These are phyloP conservation scores for Solanum commersonii DNA, from an alignment of 257 asterid genomes.

Conservation along the genomic window DNA sequence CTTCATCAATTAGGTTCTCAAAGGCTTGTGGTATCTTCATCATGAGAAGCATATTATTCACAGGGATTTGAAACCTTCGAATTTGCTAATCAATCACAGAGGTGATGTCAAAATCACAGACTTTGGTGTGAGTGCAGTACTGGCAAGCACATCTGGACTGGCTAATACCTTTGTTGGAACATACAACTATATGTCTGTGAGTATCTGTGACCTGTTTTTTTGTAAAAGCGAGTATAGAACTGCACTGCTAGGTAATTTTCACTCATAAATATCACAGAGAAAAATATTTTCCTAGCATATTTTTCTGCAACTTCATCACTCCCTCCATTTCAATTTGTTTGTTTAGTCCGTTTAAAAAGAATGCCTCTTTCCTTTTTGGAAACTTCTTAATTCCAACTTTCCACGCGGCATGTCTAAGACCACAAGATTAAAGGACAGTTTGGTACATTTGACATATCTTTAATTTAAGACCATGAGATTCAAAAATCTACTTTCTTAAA, in stretches of 20 bases:
- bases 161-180: conserved; percentile 98
- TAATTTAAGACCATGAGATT: background rate
- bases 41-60: conserved; percentile 94
- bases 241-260: background rate
- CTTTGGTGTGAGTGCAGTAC: conserved; percentile 91
- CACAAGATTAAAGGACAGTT: background rate
- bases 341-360: background rate
- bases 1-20: conserved; percentile 57
- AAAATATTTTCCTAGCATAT: background rate
- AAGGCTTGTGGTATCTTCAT: conserved; percentile 98
- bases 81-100: conserved; percentile 82
- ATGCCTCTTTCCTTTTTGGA: background rate
- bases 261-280: background rate
- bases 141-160: conserved; percentile 72
- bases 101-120: conserved; percentile 99
- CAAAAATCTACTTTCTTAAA: background rate
- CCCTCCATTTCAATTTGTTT: background rate
- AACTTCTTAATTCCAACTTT: background rate
- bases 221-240: background rate
- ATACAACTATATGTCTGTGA: conserved; percentile 98
- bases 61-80: conserved; percentile 93
- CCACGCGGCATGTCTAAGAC: background rate
- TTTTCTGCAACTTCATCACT: background rate
- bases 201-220: conserved; percentile 17
- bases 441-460: background rate